A percentile compares a stretch with the other conserved stretches of the same genome.
These are phyloP conservation scores for Ophiocordyceps camponoti-leonardi DNA, from an alignment of 2,329 filamentous ascomycete genomes.

Conservation along the genomic window DNA sequence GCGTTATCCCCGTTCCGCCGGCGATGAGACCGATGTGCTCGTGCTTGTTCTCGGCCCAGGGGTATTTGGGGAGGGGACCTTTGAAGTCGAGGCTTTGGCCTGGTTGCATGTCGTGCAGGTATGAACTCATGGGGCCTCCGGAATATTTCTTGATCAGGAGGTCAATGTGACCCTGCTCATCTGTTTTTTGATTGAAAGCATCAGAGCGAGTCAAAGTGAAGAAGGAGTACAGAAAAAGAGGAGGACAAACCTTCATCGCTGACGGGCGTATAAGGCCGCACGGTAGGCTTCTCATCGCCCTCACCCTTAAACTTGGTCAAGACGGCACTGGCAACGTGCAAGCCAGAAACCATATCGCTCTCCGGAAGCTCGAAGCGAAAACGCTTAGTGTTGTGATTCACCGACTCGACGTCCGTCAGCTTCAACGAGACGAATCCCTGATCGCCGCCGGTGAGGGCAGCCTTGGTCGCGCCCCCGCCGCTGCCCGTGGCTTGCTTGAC, in stretches of 20 bases:
- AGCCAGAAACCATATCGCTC: conserved; percentile 65
- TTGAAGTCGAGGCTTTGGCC: conserved; percentile 82
- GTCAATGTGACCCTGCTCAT: conserved; percentile 63
- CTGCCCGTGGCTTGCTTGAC: conserved; percentile 22
- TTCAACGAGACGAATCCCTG: conserved; percentile 77
- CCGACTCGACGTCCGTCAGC: conserved; percentile 56
- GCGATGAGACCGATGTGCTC: conserved; percentile 72
- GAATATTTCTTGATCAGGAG: conserved; percentile 87
- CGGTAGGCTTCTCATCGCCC: conserved; percentile 68
- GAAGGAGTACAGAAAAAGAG: background rate
- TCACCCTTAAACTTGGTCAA: conserved; percentile 81
- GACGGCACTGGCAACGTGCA: conserved; percentile 69
- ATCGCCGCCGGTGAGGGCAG: conserved; percentile 62
- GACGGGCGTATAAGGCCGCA: conserved; percentile 85
- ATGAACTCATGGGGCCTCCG: conserved; percentile 76
- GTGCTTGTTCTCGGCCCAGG: conserved; percentile 84
- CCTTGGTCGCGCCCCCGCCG: conserved; percentile 22
- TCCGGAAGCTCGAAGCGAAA: conserved; percentile 79
- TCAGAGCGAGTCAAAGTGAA: background rate
- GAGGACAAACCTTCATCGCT: conserved; percentile 56
- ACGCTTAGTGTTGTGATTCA: conserved; percentile 93
- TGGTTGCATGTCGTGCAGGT: conserved; percentile 68
- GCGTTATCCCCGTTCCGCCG: conserved; percentile 93
- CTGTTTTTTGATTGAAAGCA: conserved; percentile 27
- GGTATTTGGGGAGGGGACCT: conserved; percentile 88